A percentile compares a stretch with the other conserved stretches of the same genome.
Evolutionary conservation across 768 basidiomycete genomes (phyloP).

Genomic region (Russula sp.): DNA sequence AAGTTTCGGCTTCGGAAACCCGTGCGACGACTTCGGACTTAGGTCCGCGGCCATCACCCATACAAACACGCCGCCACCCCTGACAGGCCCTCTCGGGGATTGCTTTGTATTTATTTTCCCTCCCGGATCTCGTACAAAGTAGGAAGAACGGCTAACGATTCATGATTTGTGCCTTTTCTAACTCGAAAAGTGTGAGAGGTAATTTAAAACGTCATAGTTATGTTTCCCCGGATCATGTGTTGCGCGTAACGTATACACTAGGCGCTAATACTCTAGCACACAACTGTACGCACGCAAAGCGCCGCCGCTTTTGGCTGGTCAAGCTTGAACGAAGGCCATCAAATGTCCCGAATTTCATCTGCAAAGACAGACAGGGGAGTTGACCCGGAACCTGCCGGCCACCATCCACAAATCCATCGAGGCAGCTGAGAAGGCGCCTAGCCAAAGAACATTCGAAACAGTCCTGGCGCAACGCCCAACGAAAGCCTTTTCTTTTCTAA

Average conservation of each 20-base stretch:
- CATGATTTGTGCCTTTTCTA: background rate
- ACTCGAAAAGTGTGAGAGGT: background rate
- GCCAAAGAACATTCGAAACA: background rate
- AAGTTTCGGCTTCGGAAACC: conserved; percentile 11
- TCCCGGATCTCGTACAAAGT: background rate
- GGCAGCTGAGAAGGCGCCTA: background rate
- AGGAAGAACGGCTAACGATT: background rate
- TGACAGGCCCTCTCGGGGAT: background rate
- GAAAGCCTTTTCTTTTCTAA: background rate
- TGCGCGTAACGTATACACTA: background rate
- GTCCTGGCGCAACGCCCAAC: background rate
- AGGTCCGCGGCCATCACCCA: background rate
- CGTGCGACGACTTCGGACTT: conserved; percentile 4
- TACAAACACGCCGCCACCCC: background rate
- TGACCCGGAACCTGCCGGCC: background rate
- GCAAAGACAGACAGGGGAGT: background rate
- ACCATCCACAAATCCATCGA: background rate
- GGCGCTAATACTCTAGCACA: background rate
- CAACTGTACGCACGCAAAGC: background rate
- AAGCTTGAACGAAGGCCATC: no score
- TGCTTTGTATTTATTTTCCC: background rate
- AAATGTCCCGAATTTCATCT: background rate
- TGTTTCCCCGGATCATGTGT: background rate
- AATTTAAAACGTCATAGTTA: background rate
- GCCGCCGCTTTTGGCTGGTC: background rate